phyloP scores from a whole-genome alignment of 1,139 yeast species.

The Suhomyces bokatorum region DNA sequence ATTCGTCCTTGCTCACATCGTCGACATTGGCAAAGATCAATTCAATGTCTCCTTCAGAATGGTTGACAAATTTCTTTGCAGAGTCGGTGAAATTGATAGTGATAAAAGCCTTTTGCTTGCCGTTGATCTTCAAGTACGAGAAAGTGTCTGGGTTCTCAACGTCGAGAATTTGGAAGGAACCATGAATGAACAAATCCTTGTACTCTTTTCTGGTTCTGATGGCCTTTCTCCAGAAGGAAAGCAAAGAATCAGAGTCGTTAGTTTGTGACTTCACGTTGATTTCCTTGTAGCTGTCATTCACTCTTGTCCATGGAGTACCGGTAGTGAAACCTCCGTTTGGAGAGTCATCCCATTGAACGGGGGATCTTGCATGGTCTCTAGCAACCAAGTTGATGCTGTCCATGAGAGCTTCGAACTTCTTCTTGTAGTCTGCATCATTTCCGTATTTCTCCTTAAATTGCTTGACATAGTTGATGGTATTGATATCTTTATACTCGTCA shows the following conservation, averaged over 20 bases:
- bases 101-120: conserved; percentile 16
- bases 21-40: conserved; percentile 9
- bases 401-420: conserved; percentile 15
- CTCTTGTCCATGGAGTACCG: conserved; percentile 27
- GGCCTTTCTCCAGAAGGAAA: conserved; percentile 23
- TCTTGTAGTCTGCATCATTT: conserved; percentile 15
- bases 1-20: conserved; percentile 8
- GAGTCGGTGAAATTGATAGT: conserved; percentile 19
- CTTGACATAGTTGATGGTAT: conserved; percentile 23
- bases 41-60: conserved; percentile 4
- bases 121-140: conserved; percentile 16
- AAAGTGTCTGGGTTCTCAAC: conserved; percentile 19
- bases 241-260: conserved; percentile 22
- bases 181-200: conserved; percentile 22
- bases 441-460: conserved; percentile 16
- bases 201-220: conserved; percentile 19
- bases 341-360: conserved; percentile 26
- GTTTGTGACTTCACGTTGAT: conserved; percentile 25
- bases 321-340: conserved; percentile 23
- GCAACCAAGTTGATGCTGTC: conserved; percentile 22
- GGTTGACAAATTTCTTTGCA: conserved; percentile 7
- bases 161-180: conserved; percentile 20
- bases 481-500: conserved; percentile 24
- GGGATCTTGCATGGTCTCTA: conserved; percentile 27
- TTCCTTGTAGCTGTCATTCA: conserved; percentile 22